phyloP scores from a whole-genome alignment of 2,329 filamentous ascomycete species.

The Berkeleyomyces rouxiae region DNA sequence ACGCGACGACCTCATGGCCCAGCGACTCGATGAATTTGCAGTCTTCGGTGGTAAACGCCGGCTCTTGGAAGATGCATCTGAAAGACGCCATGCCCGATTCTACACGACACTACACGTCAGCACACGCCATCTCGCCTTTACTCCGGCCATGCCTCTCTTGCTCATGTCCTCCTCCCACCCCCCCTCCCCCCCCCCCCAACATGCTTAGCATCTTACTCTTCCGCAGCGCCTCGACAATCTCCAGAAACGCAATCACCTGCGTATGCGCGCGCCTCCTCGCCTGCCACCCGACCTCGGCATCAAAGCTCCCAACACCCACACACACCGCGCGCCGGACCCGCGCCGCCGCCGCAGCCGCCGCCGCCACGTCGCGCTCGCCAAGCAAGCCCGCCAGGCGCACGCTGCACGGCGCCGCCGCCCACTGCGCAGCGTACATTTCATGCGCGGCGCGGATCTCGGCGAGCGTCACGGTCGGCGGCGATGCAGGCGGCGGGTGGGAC shows the following conservation, averaged over 20 bases:
- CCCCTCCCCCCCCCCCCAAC: background rate
- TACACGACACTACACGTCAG: background rate
- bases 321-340: slow-evolving; percentile 27
- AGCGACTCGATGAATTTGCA: slow-evolving; percentile 36
- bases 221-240: slow-evolving; percentile 25
- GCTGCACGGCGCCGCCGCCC: background rate
- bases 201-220: background rate
- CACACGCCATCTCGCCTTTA: background rate
- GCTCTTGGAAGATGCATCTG: slow-evolving; percentile 36
- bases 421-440: background rate
- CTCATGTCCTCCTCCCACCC: background rate
- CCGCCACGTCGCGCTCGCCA: background rate
- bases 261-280: slow-evolving; percentile 30
- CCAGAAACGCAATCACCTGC: slow-evolving; percentile 36
- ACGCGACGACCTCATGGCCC: slow-evolving; percentile 33
- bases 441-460: slow-evolving; percentile 3
- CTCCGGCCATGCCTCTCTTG: background rate
- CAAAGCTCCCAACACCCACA: slow-evolving; percentile 38
- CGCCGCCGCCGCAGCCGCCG: background rate
- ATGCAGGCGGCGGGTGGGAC: background rate
- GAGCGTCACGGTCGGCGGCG: background rate
- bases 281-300: slow-evolving; percentile 31
- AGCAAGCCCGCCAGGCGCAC: background rate
- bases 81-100: slow-evolving; percentile 20
- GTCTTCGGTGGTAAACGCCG: slow-evolving; percentile 32